Conservation (phyloP, 2,329 filamentous ascomycete genomes). For the Whalleya microplaca region DNA sequence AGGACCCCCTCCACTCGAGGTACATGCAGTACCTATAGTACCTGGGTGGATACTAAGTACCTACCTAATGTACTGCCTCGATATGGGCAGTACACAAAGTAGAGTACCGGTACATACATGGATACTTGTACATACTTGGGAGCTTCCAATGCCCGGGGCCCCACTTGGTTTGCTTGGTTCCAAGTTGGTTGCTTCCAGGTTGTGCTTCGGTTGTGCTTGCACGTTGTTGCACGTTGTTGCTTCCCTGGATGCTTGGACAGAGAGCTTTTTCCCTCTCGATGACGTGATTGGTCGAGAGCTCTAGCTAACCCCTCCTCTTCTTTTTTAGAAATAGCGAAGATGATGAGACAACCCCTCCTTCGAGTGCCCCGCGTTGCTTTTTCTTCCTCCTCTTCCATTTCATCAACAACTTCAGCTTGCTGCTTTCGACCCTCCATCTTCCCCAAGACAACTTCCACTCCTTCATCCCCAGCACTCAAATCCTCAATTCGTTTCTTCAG, state of each 20-base stretch:
- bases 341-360: constrained; percentile 32
- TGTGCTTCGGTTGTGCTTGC: no score
- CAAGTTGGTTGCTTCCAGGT: no score
- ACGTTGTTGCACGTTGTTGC: no score
- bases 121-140: no score
- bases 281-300: constrained; percentile 22
- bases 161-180: no score
- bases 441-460: constrained; percentile 43
- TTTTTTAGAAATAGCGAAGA: constrained; percentile 20
- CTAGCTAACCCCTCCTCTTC: constrained; percentile 24
- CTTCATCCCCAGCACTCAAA: constrained; percentile 31
- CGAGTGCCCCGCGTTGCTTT: constrained; percentile 29
- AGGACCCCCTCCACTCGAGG: not conserved
- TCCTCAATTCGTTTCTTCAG: constrained; percentile 49
- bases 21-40: no score
- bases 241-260: no score
- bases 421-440: constrained; percentile 40
- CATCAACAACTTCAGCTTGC: constrained; percentile 30
- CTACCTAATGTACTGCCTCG: not conserved
- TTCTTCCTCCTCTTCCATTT: constrained; percentile 36
- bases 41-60: not conserved
- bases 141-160: no score
- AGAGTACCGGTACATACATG: no score
- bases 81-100: no score
- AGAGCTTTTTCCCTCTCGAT: not conserved